Base-by-base conservation (phyloP, 2,329 filamentous ascomycete species). In the Thelonectria blattea region DNA sequence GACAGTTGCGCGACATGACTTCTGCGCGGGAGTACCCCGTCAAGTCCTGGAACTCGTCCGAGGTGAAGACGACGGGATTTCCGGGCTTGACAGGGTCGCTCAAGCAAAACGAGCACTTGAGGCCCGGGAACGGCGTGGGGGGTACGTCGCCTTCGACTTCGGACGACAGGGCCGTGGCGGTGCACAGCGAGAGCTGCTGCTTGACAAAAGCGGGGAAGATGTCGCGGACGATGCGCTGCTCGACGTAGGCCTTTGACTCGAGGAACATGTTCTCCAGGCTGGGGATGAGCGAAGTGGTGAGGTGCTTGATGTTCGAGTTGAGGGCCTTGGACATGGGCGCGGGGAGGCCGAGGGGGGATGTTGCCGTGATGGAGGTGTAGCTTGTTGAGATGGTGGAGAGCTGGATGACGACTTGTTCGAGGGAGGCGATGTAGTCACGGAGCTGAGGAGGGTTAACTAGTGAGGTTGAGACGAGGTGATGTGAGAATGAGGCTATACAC, bases 41-140 rank as follows among this genome's bases (percentile, higher is more conserved):
- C 5, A 85, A 71, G n/a, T 76, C 72, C 49, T 82, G 74, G 59
- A 85, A 85, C 1, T 81, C 81, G 57, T 85, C 81, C 0, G 82
- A 83, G 3, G 79, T 79, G 58, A 73, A 81, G 0, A 78, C 62
- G 41, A 85, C 80, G 0, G 83, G 81, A 60, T 84, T 84, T 51
- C 85, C 81, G 0, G 78, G 75, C 45, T 76, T 75, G 5, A 73
- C 67, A 0, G 83, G 82, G 65, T 87, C 81, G 1, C 82, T 85
- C 15, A 88, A 69, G 57, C 84, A 85, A 64, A 88, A 88, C 20
- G 84, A 84, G 50, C 84, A 79, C 9, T 84, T 85, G 0, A 88
- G 76, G 0, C 86, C 86, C 3, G 81, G 80, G 54, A 82, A 87
- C 52, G 75, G 68, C 5, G 73, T 71, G 17, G 60, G 61, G 4